A percentile compares a stretch with the other conserved stretches of the same genome.
These are phyloP conservation scores for Aspergillus niger DNA, from an alignment of 2,329 filamentous ascomycete species.

Conservation along the genomic window DNA sequence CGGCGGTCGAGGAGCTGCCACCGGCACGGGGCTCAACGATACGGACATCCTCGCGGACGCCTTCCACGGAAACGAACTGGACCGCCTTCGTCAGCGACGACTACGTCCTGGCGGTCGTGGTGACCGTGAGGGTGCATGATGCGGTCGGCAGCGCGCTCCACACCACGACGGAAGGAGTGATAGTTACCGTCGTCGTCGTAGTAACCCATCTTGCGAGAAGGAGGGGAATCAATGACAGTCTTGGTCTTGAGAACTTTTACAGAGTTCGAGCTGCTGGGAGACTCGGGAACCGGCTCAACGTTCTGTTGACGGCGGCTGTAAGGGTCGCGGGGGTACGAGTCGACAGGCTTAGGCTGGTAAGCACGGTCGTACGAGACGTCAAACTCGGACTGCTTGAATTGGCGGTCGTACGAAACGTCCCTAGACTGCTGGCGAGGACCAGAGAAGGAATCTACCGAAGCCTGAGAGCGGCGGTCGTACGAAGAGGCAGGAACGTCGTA, in stretches of 20 bases:
- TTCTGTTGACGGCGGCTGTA: conserved; percentile 33
- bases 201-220: conserved; percentile 71
- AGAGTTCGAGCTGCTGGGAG: conserved; percentile 41
- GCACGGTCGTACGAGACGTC: conserved; percentile 36
- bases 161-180: conserved; percentile 72
- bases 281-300: conserved; percentile 34
- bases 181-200: conserved; percentile 78
- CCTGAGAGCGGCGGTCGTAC: conserved; percentile 22
- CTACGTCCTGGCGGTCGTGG: conserved; percentile 46
- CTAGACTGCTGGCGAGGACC: conserved; percentile 24
- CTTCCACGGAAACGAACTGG: conserved; percentile 48
- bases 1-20: conserved; percentile 55
- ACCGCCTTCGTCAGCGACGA: conserved; percentile 46
- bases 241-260: conserved; percentile 52
- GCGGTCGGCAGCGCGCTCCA: conserved; percentile 66
- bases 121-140: conserved; percentile 58
- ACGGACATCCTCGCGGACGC: conserved; percentile 51
- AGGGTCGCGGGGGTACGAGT: conserved; percentile 43
- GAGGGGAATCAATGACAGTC: conserved; percentile 55
- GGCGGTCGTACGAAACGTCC: conserved; percentile 27
- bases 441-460: conserved; percentile 21
- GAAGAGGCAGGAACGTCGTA: conserved; percentile 47
- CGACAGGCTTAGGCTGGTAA: conserved; percentile 41
- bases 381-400: conserved; percentile 13
- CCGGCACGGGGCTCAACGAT: conserved; percentile 53